Conservation (phyloP, 2,329 filamentous ascomycete genomes). For the Calonectria leucothoes region DNA sequence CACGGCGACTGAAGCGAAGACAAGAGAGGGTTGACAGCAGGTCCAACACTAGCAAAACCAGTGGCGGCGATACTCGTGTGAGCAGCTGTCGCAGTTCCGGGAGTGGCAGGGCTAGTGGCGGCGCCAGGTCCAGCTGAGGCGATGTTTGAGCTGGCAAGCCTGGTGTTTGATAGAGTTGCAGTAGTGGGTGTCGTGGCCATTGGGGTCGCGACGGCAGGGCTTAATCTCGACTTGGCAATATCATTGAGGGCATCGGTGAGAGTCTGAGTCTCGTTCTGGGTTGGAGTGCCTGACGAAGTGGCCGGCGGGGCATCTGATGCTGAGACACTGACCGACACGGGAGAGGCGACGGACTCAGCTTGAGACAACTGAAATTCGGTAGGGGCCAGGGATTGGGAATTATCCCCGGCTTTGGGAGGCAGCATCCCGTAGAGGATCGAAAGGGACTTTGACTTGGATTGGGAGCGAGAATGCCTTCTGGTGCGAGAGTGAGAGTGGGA, state of each 20-base stretch:
- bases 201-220: constrained; percentile 38
- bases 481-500: not conserved
- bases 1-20: constrained; percentile 84
- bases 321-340: not conserved
- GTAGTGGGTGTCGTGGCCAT: constrained; percentile 30
- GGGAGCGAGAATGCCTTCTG: constrained; percentile 24
- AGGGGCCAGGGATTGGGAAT: constrained; percentile 45
- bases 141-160: constrained; percentile 19
- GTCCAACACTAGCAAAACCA: constrained; percentile 13
- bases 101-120: constrained; percentile 4
- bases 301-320: not conserved
- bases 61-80: not conserved
- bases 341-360: not conserved
- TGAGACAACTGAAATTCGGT: not conserved
- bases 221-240: constrained; percentile 57
- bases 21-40: constrained; percentile 27
- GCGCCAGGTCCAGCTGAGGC: constrained; percentile 13
- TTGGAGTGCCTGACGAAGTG: not conserved
- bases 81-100: not conserved
- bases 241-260: constrained; percentile 72
- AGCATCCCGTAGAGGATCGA: constrained; percentile 61
- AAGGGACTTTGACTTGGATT: constrained; percentile 19
- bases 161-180: constrained; percentile 20
- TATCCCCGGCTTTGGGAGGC: constrained; percentile 54
- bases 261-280: constrained; percentile 57